Percentiles rank a stretch among this genome's conserved stretches.
phyloP scores from a whole-genome alignment of 1,284 basidiomycete species.

The Sanghuangporus sanghuang region DNA sequence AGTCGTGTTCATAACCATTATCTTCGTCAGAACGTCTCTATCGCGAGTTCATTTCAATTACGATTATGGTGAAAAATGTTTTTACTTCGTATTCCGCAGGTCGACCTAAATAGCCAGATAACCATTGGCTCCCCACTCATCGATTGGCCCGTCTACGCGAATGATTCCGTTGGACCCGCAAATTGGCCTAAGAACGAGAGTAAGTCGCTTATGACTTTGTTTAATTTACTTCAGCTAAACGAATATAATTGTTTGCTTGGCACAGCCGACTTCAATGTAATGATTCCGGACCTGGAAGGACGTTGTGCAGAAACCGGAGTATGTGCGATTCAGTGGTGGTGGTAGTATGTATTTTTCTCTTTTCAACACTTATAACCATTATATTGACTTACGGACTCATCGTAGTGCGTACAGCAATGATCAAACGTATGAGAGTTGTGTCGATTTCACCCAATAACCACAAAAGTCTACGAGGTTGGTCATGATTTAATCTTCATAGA shows the following conservation, averaged over 20 bases:
- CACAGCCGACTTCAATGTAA: conserved; percentile 31
- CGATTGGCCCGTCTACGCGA: conserved; percentile 32
- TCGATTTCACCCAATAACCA: conserved; percentile 26
- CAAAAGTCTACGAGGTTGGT: background rate
- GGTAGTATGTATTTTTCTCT: conserved; percentile 20
- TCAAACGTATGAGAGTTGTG: conserved; percentile 30
- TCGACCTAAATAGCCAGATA: conserved; percentile 28
- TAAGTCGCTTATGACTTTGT: conserved; percentile 17
- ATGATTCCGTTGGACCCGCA: conserved; percentile 28
- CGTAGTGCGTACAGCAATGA: conserved; percentile 15
- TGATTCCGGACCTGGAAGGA: conserved; percentile 31
- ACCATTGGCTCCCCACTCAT: conserved; percentile 31
- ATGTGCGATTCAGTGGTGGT: conserved; percentile 36
- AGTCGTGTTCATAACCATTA: conserved; percentile 25
- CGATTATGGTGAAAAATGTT: background rate
- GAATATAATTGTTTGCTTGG: background rate
- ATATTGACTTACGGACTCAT: background rate
- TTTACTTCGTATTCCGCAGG: conserved; percentile 21
- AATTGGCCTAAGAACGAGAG: conserved; percentile 33
- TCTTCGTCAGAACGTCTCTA: background rate
- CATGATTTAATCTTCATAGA: background rate
- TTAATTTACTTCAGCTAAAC: background rate
- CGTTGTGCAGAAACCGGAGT: conserved; percentile 27
- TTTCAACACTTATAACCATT: background rate
- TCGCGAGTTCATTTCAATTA: background rate